These are phyloP conservation scores for Ceratopteris richardii DNA, from an alignment of 75 land plant genomes.

Conservation along the genomic window DNA sequence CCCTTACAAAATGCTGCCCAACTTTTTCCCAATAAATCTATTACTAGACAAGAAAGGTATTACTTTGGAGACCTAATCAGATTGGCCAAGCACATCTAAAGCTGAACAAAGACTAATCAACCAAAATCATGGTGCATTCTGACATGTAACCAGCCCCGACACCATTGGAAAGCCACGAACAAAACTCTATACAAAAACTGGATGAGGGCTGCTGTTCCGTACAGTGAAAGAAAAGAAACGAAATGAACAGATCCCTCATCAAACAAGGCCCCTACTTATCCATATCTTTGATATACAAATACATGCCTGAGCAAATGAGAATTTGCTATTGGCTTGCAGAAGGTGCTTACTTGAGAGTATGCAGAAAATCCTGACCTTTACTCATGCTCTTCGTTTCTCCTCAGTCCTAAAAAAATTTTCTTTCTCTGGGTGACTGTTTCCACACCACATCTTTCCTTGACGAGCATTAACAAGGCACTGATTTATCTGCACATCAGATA, in stretches of 20 bases:
- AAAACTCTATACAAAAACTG: too few relatives aligned
- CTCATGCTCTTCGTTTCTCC: not conserved
- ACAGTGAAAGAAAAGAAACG: too few relatives aligned
- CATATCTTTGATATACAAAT: conserved; percentile 2
- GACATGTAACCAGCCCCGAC: too few relatives aligned
- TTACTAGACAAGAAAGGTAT: too few relatives aligned
- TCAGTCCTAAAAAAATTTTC: not conserved
- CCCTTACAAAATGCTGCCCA: too few relatives aligned
- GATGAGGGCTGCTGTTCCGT: too few relatives aligned
- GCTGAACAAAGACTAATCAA: too few relatives aligned
- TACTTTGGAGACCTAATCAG: too few relatives aligned
- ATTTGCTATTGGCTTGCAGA: not conserved
- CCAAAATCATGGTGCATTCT: too few relatives aligned
- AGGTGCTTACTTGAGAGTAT: not conserved
- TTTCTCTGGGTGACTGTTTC: not conserved
- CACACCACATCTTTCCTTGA: not conserved
- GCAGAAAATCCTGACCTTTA: not conserved
- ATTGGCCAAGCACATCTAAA: too few relatives aligned
- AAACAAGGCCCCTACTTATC: not conserved
- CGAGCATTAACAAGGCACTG: conserved; percentile 4
- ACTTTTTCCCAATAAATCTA: too few relatives aligned
- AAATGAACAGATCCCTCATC: not conserved
- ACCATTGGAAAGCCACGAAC: too few relatives aligned
- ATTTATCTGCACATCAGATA: conserved; percentile 12
- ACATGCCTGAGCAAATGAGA: not conserved